Conservation (phyloP, 306 rosid genomes). For the Quercus wislizeni region DNA sequence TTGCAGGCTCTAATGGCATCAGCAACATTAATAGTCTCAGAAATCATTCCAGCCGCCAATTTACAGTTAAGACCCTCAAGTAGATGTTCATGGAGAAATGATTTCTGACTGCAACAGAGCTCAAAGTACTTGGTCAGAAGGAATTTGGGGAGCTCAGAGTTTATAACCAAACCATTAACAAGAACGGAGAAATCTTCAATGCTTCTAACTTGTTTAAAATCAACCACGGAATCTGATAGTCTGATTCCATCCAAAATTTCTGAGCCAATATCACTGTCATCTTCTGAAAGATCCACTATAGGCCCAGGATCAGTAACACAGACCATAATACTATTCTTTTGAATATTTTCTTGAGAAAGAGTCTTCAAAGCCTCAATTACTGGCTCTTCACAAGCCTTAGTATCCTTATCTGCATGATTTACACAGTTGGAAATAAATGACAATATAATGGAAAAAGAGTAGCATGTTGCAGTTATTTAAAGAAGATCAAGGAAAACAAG, state of each 20-base stretch:
- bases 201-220: slow-evolving; percentile 42
- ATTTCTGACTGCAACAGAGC: slow-evolving; percentile 51
- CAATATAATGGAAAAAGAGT: not conserved
- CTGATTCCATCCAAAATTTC: slow-evolving; percentile 30
- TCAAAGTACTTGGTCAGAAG: slow-evolving; percentile 42
- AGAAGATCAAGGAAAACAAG: not conserved
- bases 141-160: slow-evolving; percentile 40
- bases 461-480: not conserved
- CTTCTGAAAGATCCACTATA: slow-evolving; percentile 22
- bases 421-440: not conserved
- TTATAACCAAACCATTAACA: slow-evolving; percentile 41
- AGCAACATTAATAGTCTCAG: slow-evolving; percentile 48
- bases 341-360: slow-evolving; percentile 15
- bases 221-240: slow-evolving; percentile 24
- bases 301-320: not conserved
- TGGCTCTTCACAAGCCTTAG: slow-evolving; percentile 8
- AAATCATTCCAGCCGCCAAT: slow-evolving; percentile 47
- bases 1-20: slow-evolving; percentile 61
- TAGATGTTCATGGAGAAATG: slow-evolving; percentile 54
- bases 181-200: slow-evolving; percentile 36
- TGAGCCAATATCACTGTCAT: slow-evolving; percentile 18
- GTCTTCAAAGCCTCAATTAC: slow-evolving; percentile 4
- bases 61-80: slow-evolving; percentile 48
- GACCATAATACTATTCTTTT: not conserved
- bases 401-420: slow-evolving; percentile 5